Percentiles rank a stretch among this genome's conserved stretches.
Evolutionary conservation across 108 stramenopile species (phyloP).

Genomic region (Conticribra weissflogii): DNA sequence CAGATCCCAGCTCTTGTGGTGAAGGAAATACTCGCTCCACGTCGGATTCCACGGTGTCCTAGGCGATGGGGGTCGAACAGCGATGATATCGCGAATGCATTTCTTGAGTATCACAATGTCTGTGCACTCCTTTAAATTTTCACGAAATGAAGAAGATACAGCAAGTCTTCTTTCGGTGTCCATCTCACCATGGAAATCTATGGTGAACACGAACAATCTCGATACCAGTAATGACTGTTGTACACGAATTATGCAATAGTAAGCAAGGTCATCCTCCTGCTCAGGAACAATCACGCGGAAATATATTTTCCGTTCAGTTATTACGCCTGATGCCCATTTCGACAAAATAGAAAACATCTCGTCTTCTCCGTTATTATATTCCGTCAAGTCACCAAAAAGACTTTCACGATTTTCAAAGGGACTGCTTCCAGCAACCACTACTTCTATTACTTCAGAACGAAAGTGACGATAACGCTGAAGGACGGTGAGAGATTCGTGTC

Average conservation of each 20-base stretch:
- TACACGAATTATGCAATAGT: slow-evolving; percentile 67
- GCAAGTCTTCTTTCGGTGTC: slow-evolving; percentile 52
- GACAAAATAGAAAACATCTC: slow-evolving; percentile 54
- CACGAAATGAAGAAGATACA: slow-evolving; percentile 45
- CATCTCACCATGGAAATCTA: slow-evolving; percentile 69
- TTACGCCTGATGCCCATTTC: slow-evolving; percentile 70
- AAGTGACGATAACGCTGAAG: slow-evolving; percentile 73
- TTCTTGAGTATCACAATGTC: slow-evolving; percentile 63
- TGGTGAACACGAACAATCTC: slow-evolving; percentile 33
- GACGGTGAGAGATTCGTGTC: slow-evolving; percentile 50
- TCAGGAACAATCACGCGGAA: slow-evolving; percentile 44
- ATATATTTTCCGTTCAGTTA: slow-evolving; percentile 48
- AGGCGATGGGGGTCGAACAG: slow-evolving; percentile 26
- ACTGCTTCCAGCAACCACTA: slow-evolving; percentile 49
- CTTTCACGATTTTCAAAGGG: slow-evolving; percentile 42
- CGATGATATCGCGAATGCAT: slow-evolving; percentile 58
- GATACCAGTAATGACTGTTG: slow-evolving; percentile 3
- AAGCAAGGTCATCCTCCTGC: slow-evolving; percentile 44
- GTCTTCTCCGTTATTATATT: slow-evolving; percentile 59
- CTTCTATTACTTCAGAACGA: slow-evolving; percentile 69
- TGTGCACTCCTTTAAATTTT: slow-evolving; percentile 21
- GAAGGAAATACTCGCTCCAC: slow-evolving; percentile 53
- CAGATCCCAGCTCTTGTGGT: slow-evolving; percentile 74
- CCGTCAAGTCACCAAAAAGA: slow-evolving; percentile 60
- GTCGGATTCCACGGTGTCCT: slow-evolving; percentile 20